These are phyloP conservation scores for Tilletia walkeri DNA, from an alignment of 1,284 basidiomycete genomes.

Conservation along the genomic window DNA sequence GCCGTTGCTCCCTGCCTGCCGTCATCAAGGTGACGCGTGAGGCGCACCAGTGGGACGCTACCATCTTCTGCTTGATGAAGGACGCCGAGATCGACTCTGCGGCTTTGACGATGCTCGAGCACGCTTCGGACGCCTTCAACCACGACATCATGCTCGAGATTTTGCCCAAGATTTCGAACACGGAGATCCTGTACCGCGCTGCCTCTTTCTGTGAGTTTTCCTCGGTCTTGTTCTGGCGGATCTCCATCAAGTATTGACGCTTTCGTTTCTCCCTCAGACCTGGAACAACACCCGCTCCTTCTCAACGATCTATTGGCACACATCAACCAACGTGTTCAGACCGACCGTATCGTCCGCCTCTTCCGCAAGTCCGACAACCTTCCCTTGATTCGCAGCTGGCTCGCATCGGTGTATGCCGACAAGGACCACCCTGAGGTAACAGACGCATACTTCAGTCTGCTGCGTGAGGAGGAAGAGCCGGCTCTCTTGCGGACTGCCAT, in stretches of 20 bases:
- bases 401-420: constrained; percentile 71
- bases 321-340: constrained; percentile 88
- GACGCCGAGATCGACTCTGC: constrained; percentile 96
- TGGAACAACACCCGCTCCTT: constrained; percentile 87
- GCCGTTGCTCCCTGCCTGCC: constrained; percentile 92
- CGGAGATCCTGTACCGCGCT: constrained; percentile 93
- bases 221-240: constrained; percentile 33
- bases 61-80: constrained; percentile 96
- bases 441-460: constrained; percentile 90
- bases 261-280: constrained; percentile 57
- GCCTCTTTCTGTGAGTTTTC: constrained; percentile 52
- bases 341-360: constrained; percentile 88
- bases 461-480: constrained; percentile 99
- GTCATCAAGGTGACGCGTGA: constrained; percentile 92
- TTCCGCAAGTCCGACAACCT: constrained; percentile 87
- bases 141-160: constrained; percentile 81
- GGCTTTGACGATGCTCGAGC: constrained; percentile 96
- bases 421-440: constrained; percentile 95
- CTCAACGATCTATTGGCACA: constrained; percentile 90
- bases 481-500: constrained; percentile 93
- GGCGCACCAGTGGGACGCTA: constrained; percentile 97
- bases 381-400: constrained; percentile 89
- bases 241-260: constrained; percentile 1
- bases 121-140: constrained; percentile 94
- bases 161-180: constrained; percentile 72